A percentile compares a stretch with the other conserved stretches of the same genome.
Evolutionary conservation across 148 eudicot genomes (phyloP).

Genomic region (Arbutus unedo): DNA sequence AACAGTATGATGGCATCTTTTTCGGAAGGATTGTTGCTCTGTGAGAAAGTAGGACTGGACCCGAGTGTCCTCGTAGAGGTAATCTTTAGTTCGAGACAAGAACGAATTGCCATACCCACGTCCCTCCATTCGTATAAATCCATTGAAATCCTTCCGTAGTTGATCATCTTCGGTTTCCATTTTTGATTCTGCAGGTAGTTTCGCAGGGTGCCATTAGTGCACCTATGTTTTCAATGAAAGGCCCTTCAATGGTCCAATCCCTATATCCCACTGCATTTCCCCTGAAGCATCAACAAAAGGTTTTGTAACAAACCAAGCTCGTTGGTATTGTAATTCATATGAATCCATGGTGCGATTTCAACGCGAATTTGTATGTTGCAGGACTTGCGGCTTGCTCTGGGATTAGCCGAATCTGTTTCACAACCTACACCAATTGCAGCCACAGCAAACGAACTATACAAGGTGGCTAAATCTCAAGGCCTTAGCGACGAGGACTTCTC

Average conservation of each 20-base stretch:
- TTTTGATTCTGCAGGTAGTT: constrained; percentile 50
- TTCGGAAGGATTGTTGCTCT: constrained; percentile 82
- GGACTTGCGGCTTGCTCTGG: constrained; percentile 92
- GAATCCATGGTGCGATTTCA: background rate
- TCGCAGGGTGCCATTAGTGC: constrained; percentile 96
- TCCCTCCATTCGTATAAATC: background rate
- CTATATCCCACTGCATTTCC: constrained; percentile 90
- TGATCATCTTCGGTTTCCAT: background rate
- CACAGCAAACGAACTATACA: constrained; percentile 87
- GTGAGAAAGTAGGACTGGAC: constrained; percentile 90
- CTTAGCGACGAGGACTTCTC: constrained; percentile 84
- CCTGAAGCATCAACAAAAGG: constrained; percentile 96
- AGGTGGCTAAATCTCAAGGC: constrained; percentile 78
- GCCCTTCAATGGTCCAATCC: constrained; percentile 89
- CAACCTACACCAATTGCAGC: constrained; percentile 91
- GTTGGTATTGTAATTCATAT: background rate
- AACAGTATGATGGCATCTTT: constrained; percentile 96
- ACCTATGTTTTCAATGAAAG: constrained; percentile 88
- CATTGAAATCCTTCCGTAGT: constrained; percentile 1
- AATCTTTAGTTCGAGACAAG: constrained; percentile 15
- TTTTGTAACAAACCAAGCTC: constrained; percentile 27
- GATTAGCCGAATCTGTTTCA: constrained; percentile 87
- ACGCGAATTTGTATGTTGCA: constrained; percentile 24
- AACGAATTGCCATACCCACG: background rate
- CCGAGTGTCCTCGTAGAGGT: constrained; percentile 89